These are phyloP conservation scores for Aspergillus taichungensis DNA, from an alignment of 495 filamentous ascomycete species.

Conservation along the genomic window DNA sequence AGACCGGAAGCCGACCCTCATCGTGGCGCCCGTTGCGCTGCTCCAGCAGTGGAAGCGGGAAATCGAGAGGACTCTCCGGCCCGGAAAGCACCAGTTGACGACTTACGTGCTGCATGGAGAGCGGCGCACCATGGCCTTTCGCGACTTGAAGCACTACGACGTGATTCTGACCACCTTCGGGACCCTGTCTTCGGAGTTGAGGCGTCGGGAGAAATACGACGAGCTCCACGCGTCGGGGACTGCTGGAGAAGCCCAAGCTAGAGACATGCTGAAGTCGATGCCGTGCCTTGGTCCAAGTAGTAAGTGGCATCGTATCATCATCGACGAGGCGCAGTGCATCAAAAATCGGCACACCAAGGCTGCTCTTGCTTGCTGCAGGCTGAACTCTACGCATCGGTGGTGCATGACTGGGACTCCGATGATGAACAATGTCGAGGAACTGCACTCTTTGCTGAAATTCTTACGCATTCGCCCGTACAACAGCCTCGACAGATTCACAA, in stretches of 20 bases:
- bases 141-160: conserved; percentile 59
- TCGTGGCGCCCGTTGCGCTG: conserved; percentile 79
- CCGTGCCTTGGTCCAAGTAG: conserved; percentile 56
- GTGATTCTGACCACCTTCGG: conserved; percentile 89
- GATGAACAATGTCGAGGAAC: conserved; percentile 79
- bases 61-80: conserved; percentile 61
- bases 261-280: conserved; percentile 24
- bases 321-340: conserved; percentile 92
- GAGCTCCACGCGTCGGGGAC: conserved; percentile 19
- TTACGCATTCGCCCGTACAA: conserved; percentile 75
- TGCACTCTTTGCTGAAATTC: conserved; percentile 78
- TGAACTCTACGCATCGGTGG: conserved; percentile 61
- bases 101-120: conserved; percentile 59
- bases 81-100: conserved; percentile 48
- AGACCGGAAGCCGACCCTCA: conserved; percentile 70
- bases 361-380: conserved; percentile 49
- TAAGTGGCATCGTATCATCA: conserved; percentile 75
- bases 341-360: conserved; percentile 72
- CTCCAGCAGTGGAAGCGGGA: conserved; percentile 88
- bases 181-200: conserved; percentile 62
- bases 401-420: conserved; percentile 92
- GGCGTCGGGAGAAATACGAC: conserved; percentile 40
- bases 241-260: conserved; percentile 10
- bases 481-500: conserved; percentile 51
- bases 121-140: conserved; percentile 46